phyloP scores from a whole-genome alignment of 2,329 filamentous ascomycete species.

The Fusarium marasasianum region DNA sequence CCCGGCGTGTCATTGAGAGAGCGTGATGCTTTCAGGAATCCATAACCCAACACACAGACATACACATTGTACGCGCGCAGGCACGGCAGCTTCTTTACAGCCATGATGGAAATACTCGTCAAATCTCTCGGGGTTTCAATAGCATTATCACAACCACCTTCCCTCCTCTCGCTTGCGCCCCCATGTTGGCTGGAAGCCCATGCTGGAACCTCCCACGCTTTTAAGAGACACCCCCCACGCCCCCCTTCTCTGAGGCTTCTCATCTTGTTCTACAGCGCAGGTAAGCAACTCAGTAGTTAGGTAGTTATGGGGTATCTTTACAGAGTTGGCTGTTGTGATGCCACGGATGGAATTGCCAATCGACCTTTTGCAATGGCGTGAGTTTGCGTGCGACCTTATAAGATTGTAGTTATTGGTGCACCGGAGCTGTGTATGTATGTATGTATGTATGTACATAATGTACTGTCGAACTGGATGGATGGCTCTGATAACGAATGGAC shows the following conservation, averaged over 20 bases:
- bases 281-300: not conserved
- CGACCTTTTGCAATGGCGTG: constrained; percentile 16
- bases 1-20: not conserved
- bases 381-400: constrained; percentile 6
- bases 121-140: not conserved
- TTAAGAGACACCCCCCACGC: constrained; percentile 36
- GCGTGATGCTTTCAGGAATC: not conserved
- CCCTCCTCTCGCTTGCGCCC: constrained; percentile 23
- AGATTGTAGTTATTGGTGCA: constrained; percentile 4
- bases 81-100: constrained; percentile 11
- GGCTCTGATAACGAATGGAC: constrained; percentile 19
- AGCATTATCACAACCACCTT: constrained; percentile 19
- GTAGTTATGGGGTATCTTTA: not conserved
- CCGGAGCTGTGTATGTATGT: not conserved
- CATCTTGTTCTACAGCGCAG: constrained; percentile 20
- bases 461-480: not conserved
- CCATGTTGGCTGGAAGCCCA: constrained; percentile 21
- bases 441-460: no score
- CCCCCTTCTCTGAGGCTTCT: constrained; percentile 24
- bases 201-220: constrained; percentile 32
- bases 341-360: constrained; percentile 5
- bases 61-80: not conserved
- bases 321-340: constrained; percentile 6
- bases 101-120: not conserved
- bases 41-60: constrained; percentile 4